A percentile compares a stretch with the other conserved stretches of the same genome.
These are phyloP conservation scores for Nicotiana attenuata DNA, from an alignment of 257 asterid species.

Conservation along the genomic window DNA sequence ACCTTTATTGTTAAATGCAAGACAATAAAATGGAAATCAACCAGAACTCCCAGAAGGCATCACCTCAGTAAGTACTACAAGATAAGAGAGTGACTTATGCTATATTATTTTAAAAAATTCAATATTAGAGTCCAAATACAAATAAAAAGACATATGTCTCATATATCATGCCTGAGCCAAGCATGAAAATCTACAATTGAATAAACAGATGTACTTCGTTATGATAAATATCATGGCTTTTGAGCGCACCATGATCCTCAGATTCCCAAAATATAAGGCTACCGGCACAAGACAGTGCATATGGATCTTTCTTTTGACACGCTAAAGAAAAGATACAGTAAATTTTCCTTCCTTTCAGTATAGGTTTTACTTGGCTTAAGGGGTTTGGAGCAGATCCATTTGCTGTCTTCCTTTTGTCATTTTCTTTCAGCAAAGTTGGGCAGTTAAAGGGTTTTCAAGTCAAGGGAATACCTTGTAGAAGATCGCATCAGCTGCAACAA, in stretches of 20 bases:
- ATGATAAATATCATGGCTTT: not conserved
- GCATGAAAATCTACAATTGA: not conserved
- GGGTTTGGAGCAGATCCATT: not conserved
- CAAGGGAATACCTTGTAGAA: conserved; percentile 68
- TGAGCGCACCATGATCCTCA: not conserved
- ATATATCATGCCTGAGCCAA: not conserved
- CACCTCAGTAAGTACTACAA: not conserved
- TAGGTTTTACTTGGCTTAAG: not conserved
- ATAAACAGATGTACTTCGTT: not conserved
- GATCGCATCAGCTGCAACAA: conserved; percentile 58
- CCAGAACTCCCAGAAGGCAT: conserved; percentile 3
- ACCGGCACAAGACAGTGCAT: not conserved
- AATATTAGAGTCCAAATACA: not conserved
- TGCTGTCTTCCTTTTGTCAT: not conserved
- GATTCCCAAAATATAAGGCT: not conserved
- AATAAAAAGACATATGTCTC: not conserved
- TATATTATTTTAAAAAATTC: too few species aligned
- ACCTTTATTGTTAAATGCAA: conserved; percentile 45
- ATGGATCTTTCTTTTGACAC: not conserved
- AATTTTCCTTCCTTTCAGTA: not conserved
- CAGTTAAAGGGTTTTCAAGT: not conserved
- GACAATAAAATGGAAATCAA: not conserved
- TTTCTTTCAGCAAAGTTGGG: not conserved
- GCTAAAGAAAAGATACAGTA: not conserved
- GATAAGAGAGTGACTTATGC: not conserved